Evolutionary conservation across 345 rosid genomes (phyloP).

Genomic region (Pistacia integerrima): DNA sequence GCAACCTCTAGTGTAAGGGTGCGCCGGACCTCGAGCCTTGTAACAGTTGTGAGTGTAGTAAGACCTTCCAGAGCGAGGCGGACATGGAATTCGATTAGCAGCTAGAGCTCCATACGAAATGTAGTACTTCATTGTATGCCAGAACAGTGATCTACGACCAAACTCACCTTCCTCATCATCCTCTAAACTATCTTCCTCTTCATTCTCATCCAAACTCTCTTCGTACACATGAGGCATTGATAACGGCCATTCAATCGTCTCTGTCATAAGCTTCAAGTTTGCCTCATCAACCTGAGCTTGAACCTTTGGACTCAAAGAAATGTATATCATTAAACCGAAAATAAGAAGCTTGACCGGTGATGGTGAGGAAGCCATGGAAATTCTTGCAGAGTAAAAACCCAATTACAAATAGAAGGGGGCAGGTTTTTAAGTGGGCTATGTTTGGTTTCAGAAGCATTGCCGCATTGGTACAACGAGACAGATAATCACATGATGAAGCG

Average conservation of each 20-base stretch:
- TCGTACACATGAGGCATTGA: conserved; percentile 30
- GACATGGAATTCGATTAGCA: conserved; percentile 86
- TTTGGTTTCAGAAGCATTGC: background rate
- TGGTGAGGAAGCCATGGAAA: conserved; percentile 27
- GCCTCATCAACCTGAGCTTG: conserved; percentile 37
- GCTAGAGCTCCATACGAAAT: conserved; percentile 90
- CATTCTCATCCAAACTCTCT: conserved; percentile 23
- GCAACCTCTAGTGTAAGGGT: conserved; percentile 81
- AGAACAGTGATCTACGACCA: conserved; percentile 70
- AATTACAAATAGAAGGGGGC: background rate
- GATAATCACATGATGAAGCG: conserved; percentile 28
- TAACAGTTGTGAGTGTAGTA: conserved; percentile 86
- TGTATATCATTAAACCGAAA: conserved; percentile 11
- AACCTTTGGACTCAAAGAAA: conserved; percentile 5
- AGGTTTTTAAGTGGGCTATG: background rate
- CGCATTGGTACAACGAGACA: background rate
- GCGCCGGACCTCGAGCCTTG: conserved; percentile 59
- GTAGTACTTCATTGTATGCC: conserved; percentile 63
- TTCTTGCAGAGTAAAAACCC: background rate
- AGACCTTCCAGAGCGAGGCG: conserved; percentile 92
- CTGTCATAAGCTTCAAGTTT: conserved; percentile 35
- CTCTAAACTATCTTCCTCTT: conserved; percentile 15
- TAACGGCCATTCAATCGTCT: conserved; percentile 61
- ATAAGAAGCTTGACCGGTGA: conserved; percentile 21
- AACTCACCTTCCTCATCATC: conserved; percentile 26